Evolutionary conservation across 129 eudicot species (phyloP).

Genomic region (Logfia minima): DNA sequence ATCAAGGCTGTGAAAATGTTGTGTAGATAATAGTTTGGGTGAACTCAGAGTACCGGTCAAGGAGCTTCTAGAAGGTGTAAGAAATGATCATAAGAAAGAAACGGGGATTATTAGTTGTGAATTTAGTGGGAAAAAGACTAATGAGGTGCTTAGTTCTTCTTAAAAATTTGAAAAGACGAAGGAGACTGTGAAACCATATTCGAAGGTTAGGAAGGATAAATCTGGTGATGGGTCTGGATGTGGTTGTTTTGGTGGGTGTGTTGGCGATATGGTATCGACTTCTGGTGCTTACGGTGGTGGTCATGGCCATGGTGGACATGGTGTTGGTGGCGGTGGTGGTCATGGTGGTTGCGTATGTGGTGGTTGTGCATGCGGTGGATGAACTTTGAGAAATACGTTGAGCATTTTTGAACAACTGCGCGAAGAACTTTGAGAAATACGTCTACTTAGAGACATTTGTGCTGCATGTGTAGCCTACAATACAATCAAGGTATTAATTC

Average conservation of each 20-base stretch:
- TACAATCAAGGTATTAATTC: conserved; percentile 13
- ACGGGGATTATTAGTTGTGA: neutral
- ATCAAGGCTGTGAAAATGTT: neutral
- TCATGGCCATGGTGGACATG: too few species aligned
- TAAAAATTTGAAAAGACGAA: neutral
- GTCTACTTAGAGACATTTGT: conserved; percentile 38
- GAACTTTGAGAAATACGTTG: too few species aligned
- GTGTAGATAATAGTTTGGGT: neutral
- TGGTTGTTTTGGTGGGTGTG: too few species aligned
- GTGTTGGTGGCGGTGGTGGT: too few species aligned
- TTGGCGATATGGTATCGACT: too few species aligned
- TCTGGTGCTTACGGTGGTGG: too few species aligned
- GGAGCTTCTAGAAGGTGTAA: neutral
- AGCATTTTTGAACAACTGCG: conserved; percentile 42
- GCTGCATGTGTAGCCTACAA: conserved; percentile 50
- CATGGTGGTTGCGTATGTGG: neutral
- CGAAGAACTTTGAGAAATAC: conserved; percentile 53
- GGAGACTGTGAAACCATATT: too few species aligned
- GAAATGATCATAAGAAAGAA: neutral
- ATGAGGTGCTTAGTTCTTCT: neutral
- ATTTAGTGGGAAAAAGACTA: neutral
- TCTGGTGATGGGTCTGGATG: too few species aligned
- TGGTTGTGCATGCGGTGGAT: neutral
- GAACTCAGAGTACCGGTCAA: neutral
- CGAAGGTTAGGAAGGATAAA: too few species aligned